Evolutionary conservation across 176 grass and related monocot genomes (phyloP), one percentile per base, ranked within the genome.

Genomic region (Eremochloa ophiuroides): DNA sequence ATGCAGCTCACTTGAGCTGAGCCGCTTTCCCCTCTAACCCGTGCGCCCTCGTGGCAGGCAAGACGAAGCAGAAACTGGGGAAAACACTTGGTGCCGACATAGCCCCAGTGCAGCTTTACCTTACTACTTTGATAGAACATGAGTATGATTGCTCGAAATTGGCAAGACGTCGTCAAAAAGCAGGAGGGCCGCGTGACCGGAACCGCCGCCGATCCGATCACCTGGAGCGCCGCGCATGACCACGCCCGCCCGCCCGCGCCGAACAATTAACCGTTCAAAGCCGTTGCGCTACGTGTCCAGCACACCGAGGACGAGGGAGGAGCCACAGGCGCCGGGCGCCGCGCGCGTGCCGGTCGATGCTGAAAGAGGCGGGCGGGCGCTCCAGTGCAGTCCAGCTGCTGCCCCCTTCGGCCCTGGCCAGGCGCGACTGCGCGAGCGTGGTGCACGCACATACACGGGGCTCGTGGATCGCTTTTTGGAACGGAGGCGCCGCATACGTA

Each of bases 51-150:
- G 83, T 78, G 83, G 39, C 42, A 1, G 39, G 78, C 78, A 73
- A 82, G 79, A 81, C 27, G 27, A 37, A 46, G 53, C 71, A 9
- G 58, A 41, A 39, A 48, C 6, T 35, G n/a, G 34, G 14, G 5
- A 18, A 71, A 66, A 30, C 58, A 81, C 40, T 85, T 2, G 47
- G 12, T 37, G 83, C 78, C 83, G 87, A 86, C 88, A 83, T 82
- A 6, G 5, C 13, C 2, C 10, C 25, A 78, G 88, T 90, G 88
- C 88, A 78, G 55, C 83, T 86, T 90, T 90, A 86, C 41, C 83
- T 22, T 69, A 47, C 78, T 80, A 7, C 4, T 29, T 61, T 67
- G 78, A 29, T 61, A 1, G 25, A 61, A 61, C 25, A 61, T 15
- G 58, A 63, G 26, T 28, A 82, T 44, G 38, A 31, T 27, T 42